Percentiles rank a stretch among this genome's conserved stretches.
Evolutionary conservation across 768 basidiomycete genomes (phyloP).

Genomic region (Lactifluus pinguis): DNA sequence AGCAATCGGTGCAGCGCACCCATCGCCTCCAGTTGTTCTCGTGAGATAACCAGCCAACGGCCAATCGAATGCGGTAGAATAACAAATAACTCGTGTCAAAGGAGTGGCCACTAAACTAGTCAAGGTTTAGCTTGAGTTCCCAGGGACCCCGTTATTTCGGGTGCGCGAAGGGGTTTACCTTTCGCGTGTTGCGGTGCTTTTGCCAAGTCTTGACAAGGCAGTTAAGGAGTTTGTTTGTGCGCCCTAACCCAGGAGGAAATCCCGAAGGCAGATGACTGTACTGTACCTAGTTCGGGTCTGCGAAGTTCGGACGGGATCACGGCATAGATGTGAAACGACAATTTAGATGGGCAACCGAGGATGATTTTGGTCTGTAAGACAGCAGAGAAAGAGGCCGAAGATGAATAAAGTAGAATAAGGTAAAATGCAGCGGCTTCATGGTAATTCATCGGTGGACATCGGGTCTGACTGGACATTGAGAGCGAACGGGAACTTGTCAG

Average conservation of each 20-base stretch:
- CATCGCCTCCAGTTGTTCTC: background rate
- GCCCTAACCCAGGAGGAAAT: background rate
- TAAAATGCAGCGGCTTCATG: background rate
- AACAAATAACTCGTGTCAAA: background rate
- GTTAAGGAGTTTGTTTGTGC: background rate
- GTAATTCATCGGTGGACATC: background rate
- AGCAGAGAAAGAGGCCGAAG: background rate
- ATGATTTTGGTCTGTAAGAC: background rate
- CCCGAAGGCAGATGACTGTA: background rate
- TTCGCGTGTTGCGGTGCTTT: background rate
- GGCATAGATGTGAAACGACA: background rate
- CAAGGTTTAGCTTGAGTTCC: background rate
- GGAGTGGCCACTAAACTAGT: background rate
- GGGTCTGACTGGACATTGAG: background rate
- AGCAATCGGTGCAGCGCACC: background rate
- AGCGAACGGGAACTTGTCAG: background rate
- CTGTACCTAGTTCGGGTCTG: background rate
- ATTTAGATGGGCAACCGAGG: background rate
- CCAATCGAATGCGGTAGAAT: slow-evolving; percentile 2
- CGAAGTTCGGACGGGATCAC: background rate
- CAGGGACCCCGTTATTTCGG: background rate
- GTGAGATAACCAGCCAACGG: background rate
- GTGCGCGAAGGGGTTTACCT: background rate
- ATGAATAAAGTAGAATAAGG: background rate
- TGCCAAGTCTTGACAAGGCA: background rate